Evolutionary conservation across 176 grass and related monocot species (phyloP).

Genomic region (Avena insularis): DNA sequence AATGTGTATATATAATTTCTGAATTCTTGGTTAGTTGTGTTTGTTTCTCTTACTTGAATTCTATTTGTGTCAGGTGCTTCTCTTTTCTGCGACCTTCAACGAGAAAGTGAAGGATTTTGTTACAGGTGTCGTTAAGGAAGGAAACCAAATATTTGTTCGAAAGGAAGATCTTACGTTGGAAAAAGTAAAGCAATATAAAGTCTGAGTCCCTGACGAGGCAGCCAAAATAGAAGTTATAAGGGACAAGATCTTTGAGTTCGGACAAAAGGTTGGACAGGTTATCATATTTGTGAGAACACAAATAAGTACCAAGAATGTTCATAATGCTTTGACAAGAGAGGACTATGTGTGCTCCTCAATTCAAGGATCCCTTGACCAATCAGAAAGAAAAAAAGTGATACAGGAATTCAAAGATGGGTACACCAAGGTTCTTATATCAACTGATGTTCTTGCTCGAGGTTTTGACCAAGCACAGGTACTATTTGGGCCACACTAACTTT

Average conservation of each 20-base stretch:
- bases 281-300: conserved; percentile 93
- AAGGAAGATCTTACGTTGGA: conserved; percentile 94
- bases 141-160: conserved; percentile 93
- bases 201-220: conserved; percentile 72
- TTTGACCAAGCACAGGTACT: conserved; percentile 98
- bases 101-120: conserved; percentile 93
- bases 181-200: conserved; percentile 96
- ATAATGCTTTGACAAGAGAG: conserved; percentile 71
- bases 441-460: conserved; percentile 88
- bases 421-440: conserved; percentile 92
- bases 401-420: conserved; percentile 93
- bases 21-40: conserved; percentile 18
- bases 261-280: conserved; percentile 92
- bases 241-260: conserved; percentile 92
- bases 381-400: conserved; percentile 84
- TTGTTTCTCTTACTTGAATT: conserved; percentile 22
- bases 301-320: conserved; percentile 71
- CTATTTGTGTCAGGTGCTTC: conserved; percentile 66
- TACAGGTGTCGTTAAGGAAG: conserved; percentile 72
- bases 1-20: not conserved
- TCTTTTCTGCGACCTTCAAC: conserved; percentile 96
- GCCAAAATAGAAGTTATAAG: conserved; percentile 92
- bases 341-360: conserved; percentile 92
- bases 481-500: conserved; percentile 8
- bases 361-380: conserved; percentile 88